These are phyloP conservation scores for Beauveria caledonica DNA, from an alignment of 2,329 filamentous ascomycete species.

Conservation along the genomic window DNA sequence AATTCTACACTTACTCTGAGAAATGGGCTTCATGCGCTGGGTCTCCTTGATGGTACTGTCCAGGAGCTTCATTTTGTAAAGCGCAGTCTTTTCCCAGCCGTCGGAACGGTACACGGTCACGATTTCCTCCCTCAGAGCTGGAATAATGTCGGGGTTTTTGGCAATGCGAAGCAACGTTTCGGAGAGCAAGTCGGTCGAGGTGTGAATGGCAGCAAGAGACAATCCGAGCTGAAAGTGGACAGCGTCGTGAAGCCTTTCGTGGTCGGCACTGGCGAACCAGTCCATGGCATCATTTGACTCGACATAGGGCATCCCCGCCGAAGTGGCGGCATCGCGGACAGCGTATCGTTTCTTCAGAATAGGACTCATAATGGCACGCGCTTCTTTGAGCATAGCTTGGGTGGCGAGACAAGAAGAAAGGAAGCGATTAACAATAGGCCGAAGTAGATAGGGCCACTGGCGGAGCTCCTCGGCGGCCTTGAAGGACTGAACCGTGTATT, in stretches of 20 bases:
- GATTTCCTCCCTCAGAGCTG: constrained; percentile 34
- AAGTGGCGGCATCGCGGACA: constrained; percentile 23
- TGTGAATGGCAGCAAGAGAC: constrained; percentile 46
- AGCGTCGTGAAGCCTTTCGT: constrained; percentile 10
- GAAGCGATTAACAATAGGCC: constrained; percentile 38
- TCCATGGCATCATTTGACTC: constrained; percentile 38
- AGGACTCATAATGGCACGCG: constrained; percentile 20
- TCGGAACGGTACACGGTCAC: constrained; percentile 5
- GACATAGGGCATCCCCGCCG: constrained; percentile 31
- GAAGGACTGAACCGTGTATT: constrained; percentile 36
- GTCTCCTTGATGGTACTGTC: constrained; percentile 45
- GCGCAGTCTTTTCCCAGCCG: constrained; percentile 36
- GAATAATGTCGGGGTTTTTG: constrained; percentile 28
- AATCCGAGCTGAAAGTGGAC: constrained; percentile 16
- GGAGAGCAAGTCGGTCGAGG: constrained; percentile 30
- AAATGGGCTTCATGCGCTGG: constrained; percentile 37
- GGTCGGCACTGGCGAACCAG: constrained; percentile 44
- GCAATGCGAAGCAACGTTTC: constrained; percentile 27
- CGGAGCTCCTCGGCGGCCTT: constrained; percentile 22
- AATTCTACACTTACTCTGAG: constrained; percentile 15
- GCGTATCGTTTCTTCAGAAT: constrained; percentile 37
- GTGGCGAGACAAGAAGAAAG: constrained; percentile 30
- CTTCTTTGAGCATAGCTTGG: constrained; percentile 8
- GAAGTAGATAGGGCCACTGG: constrained; percentile 34
- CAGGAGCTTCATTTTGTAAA: constrained; percentile 36